Evolutionary conservation across 306 rosid species (phyloP), one percentile per base, ranked within the genome.

Genomic region (Gastrolobium villosum): DNA sequence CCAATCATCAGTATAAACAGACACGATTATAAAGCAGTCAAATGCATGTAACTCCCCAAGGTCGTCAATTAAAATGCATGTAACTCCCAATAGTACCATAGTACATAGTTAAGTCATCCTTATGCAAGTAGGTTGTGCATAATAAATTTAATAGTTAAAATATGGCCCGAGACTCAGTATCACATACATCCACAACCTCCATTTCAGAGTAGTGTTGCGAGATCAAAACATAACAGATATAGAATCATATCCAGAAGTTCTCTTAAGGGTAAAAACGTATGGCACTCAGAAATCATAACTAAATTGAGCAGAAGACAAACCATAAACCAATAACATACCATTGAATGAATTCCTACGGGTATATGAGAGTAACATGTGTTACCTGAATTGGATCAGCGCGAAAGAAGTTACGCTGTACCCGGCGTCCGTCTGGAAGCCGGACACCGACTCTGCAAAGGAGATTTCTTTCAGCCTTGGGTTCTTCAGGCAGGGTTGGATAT

Each of bases 391-490:
- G 88, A 84, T 96, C 96, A 15, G 87, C 39, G 15, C 89, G 94
- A 7, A 91, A 79, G 80, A 96, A 93, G 82, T 81, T 93, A 10
- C 98, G 90, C 87, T 88, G 98, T 59, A 81, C 92, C 63, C 99
- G 88, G 15, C 91, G 92, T 44, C 99, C 99, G 39, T 90, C 91
- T 11, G 97, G 98, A 82, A 96, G 97, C 76, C 99, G 93, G 5
- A 96, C 82, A 44, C 98, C 98, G 34, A 96, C 97, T 83, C 90
- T 81, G 81, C 98, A 96, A 0, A 91, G 81, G 65, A 93, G 96
- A 65, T 50, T 86, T 87, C 75, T 86, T 67, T 93, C 97, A 84
- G 87, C 97, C 79, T 84, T 91, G 60, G 98, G 97, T 78, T 96
- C 99, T 81, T 93, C 94, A 32, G 98, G 92, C 83, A 93, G 78